Conservation (phyloP, 1,284 basidiomycete species). For the Ceratobasidium sp. region DNA sequence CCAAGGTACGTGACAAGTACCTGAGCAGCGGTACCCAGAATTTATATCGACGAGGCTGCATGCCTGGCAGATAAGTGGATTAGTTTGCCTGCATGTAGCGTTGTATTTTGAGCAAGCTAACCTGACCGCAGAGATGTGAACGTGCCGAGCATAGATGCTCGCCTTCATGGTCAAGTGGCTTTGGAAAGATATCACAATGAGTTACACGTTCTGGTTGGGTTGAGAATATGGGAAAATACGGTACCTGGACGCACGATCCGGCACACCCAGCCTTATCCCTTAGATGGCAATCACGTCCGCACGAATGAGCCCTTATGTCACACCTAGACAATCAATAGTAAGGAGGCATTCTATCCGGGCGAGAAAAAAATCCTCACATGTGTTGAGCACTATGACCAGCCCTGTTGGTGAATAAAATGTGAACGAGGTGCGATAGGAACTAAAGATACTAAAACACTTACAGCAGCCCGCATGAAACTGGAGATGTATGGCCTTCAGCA, state of each 20-base stretch:
- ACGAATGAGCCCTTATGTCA: conserved; percentile 65
- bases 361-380: conserved; percentile 8
- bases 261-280: conserved; percentile 65
- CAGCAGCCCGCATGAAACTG: conserved; percentile 63
- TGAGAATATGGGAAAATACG: too few relatives aligned
- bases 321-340: conserved; percentile 61
- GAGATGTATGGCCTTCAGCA: conserved; percentile 42
- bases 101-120: conserved; percentile 50
- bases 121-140: too few relatives aligned
- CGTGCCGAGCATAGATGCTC: conserved; percentile 69
- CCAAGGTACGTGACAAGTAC: conserved; percentile 62
- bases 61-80: background rate
- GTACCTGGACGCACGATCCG: conserved; percentile 67
- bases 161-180: conserved; percentile 62
- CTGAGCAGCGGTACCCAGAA: conserved; percentile 56
- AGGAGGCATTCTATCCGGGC: too few relatives aligned
- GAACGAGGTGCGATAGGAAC: background rate
- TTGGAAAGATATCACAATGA: too few relatives aligned
- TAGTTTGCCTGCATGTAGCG: background rate
- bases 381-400: too few relatives aligned
- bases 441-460: conserved; percentile 54
- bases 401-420: conserved; percentile 50
- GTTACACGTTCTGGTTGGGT: too few relatives aligned
- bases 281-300: conserved; percentile 65
- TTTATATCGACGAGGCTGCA: conserved; percentile 65